phyloP scores from a whole-genome alignment of 2,329 filamentous ascomycete genomes.

The Biscogniauxia sp. region DNA sequence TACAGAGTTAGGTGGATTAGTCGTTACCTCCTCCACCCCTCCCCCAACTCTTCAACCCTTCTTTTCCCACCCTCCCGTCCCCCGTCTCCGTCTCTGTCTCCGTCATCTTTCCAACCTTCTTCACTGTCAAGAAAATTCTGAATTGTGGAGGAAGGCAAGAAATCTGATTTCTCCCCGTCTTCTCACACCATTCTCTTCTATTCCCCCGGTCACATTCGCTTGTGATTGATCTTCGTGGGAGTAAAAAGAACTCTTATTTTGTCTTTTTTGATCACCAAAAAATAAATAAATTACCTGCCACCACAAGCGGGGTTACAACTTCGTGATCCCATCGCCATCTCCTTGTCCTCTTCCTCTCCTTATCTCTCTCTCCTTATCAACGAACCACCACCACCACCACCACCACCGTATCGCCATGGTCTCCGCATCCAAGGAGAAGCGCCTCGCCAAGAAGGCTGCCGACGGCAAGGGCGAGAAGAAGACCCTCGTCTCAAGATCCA shows the following conservation, averaged over 20 bases:
- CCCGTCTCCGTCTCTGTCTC: neutral
- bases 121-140: neutral
- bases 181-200: slow-evolving; percentile 11
- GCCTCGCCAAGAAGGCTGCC: slow-evolving; percentile 68
- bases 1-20: slow-evolving; percentile 1
- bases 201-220: slow-evolving; percentile 24
- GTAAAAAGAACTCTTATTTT: too few relatives aligned
- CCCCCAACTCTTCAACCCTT: neutral
- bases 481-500: slow-evolving; percentile 64
- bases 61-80: too few relatives aligned
- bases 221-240: slow-evolving; percentile 17
- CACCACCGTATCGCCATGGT: slow-evolving; percentile 58
- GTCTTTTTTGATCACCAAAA: too few relatives aligned
- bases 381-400: too few relatives aligned
- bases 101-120: neutral
- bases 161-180: neutral
- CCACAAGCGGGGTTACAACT: neutral
- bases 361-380: too few relatives aligned
- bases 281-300: neutral
- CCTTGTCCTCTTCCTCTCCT: neutral
- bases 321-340: neutral
- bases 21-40: slow-evolving; percentile 10
- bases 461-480: slow-evolving; percentile 76
- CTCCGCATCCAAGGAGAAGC: slow-evolving; percentile 69
- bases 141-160: neutral